These are phyloP conservation scores for Zanthoxylum bungeanum DNA, from an alignment of 345 rosid species.

Conservation along the genomic window DNA sequence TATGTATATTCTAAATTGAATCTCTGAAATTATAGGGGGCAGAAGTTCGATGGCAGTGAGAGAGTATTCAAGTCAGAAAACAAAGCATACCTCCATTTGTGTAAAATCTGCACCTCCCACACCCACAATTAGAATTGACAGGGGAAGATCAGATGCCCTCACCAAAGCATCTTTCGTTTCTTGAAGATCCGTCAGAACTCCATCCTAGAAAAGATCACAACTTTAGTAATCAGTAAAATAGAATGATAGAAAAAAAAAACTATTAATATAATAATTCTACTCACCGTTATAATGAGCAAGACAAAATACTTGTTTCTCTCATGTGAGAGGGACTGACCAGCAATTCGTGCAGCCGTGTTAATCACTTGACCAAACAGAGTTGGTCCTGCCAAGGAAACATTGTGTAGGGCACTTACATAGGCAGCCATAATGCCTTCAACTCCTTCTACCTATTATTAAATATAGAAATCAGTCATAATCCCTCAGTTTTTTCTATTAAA, in stretches of 20 bases:
- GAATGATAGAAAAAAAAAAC: background rate
- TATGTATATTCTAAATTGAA: background rate
- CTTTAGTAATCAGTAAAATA: background rate
- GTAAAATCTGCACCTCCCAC: constrained; percentile 78
- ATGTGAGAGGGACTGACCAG: constrained; percentile 29
- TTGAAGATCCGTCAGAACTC: constrained; percentile 74
- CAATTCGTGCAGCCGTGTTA: constrained; percentile 56
- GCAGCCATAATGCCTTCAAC: constrained; percentile 83
- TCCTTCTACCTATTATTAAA: constrained; percentile 65
- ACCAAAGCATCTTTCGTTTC: constrained; percentile 80
- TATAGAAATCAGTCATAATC: constrained; percentile 3
- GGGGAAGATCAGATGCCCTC: constrained; percentile 88
- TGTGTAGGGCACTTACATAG: constrained; percentile 51
- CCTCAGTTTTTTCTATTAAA: no score
- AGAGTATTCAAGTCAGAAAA: background rate
- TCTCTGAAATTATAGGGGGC: background rate
- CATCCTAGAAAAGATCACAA: constrained; percentile 50
- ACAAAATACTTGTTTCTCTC: constrained; percentile 41
- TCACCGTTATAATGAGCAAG: constrained; percentile 64
- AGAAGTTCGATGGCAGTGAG: background rate
- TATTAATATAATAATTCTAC: background rate
- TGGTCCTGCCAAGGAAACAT: constrained; percentile 65
- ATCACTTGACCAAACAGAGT: constrained; percentile 64
- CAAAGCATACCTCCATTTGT: constrained; percentile 79
- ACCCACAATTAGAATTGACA: constrained; percentile 83